phyloP scores from a whole-genome alignment of 306 rosid species.

The Geum urbanum region DNA sequence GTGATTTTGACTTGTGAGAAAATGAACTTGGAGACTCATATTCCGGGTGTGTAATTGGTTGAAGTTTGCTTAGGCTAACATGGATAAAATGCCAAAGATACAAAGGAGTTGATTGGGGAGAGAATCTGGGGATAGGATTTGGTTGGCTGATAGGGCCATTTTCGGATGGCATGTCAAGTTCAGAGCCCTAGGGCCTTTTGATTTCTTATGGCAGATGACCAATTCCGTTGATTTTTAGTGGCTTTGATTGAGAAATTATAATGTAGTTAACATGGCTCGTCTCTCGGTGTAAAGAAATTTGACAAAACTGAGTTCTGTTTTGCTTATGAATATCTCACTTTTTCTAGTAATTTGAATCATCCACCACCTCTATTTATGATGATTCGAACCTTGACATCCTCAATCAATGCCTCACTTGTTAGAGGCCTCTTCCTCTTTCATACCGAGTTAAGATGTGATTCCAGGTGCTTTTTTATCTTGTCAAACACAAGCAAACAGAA shows the following conservation, averaged over 20 bases:
- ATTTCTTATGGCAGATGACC: no score
- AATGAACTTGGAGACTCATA: neutral
- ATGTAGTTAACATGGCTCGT: constrained; percentile 43
- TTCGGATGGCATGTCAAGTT: constrained; percentile 36
- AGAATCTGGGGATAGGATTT: constrained; percentile 28
- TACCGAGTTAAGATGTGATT: neutral
- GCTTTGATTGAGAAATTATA: constrained; percentile 22
- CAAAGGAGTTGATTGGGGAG: neutral
- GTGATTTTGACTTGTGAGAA: neutral
- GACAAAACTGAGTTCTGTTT: constrained; percentile 19
- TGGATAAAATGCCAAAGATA: neutral
- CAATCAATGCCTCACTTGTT: neutral
- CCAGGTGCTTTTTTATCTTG: neutral
- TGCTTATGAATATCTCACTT: neutral
- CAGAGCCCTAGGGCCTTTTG: neutral
- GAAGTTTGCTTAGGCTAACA: neutral
- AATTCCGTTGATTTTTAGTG: constrained; percentile 12
- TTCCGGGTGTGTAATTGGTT: constrained; percentile 1
- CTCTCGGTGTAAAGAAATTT: constrained; percentile 21
- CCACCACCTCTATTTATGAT: no score
- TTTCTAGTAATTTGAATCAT: no score
- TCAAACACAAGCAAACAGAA: neutral
- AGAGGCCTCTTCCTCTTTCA: neutral
- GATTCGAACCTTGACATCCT: no score
- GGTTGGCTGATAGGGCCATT: constrained; percentile 34